Conservation (phyloP, 371 early-diverging fungal genomes). For the Mucor plumbeus region DNA sequence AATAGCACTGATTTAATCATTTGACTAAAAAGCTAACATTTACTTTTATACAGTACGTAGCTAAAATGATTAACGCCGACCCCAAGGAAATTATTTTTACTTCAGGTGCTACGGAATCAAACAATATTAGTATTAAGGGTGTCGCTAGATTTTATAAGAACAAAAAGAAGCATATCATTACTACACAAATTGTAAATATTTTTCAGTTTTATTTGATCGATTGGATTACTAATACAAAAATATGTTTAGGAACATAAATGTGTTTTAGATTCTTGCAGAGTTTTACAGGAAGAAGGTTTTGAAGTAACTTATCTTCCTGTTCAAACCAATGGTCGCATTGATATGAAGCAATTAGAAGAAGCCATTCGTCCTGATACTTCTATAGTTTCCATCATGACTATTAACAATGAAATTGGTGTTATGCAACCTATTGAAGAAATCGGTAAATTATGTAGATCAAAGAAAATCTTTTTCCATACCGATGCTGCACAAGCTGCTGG, state of each 20-base stretch:
- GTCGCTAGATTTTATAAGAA: constrained; percentile 95
- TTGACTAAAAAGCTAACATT: not conserved
- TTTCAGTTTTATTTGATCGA: not conserved
- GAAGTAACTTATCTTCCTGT: constrained; percentile 99
- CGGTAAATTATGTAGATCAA: constrained; percentile 85
- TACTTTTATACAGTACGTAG: constrained; percentile 76
- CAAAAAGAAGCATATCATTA: constrained; percentile 98
- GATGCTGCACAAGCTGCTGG: constrained; percentile 99
- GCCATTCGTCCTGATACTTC: constrained; percentile 94
- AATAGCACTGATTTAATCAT: not conserved
- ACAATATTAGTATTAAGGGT: constrained; percentile 98
- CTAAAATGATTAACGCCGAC: constrained; percentile 93
- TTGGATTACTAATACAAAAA: not conserved
- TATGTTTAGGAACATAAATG: constrained; percentile 96
- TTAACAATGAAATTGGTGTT: constrained; percentile 99
- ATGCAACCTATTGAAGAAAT: constrained; percentile 97
- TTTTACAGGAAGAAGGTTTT: constrained; percentile 96
- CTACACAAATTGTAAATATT: constrained; percentile 85
- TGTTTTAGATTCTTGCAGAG: constrained; percentile 98
- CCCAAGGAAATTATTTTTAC: constrained; percentile 99
- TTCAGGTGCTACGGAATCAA: constrained; percentile 99
- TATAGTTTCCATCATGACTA: constrained; percentile 97
- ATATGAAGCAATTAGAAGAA: constrained; percentile 76
- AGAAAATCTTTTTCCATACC: constrained; percentile 96
- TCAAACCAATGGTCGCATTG: constrained; percentile 84